Evolutionary conservation across 768 basidiomycete species (phyloP).

Genomic region (Suillus tomentosus): DNA sequence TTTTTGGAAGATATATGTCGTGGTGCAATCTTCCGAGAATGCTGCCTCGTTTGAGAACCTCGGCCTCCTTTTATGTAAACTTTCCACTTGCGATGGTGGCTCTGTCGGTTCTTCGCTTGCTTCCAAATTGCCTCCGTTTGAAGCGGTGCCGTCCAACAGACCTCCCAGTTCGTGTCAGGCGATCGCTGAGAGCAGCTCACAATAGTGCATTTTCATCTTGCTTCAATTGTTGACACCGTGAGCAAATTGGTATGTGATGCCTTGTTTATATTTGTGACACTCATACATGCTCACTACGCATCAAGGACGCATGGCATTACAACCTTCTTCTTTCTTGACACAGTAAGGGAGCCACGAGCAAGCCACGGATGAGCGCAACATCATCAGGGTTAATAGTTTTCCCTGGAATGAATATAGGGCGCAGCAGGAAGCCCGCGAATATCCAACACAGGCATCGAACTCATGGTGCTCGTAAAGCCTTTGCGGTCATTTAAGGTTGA

Average conservation of each 20-base stretch:
- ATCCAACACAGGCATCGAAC: constrained; percentile 1
- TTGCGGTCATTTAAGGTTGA: not conserved
- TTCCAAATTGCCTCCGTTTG: not conserved
- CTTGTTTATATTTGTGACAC: not conserved
- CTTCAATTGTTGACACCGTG: not conserved
- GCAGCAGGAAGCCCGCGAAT: constrained; percentile 1
- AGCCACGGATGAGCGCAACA: not conserved
- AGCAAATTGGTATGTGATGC: not conserved
- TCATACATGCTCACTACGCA: not conserved
- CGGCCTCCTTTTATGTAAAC: constrained; percentile 1
- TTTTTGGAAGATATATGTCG: not conserved
- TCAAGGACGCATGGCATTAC: constrained; percentile 6
- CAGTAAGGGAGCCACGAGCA: not conserved
- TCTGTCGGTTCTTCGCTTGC: not conserved
- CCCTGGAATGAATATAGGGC: not conserved
- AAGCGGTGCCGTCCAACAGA: not conserved
- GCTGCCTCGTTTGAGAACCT: not conserved
- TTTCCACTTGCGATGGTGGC: not conserved
- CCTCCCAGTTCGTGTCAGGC: not conserved
- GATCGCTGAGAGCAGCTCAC: not conserved
- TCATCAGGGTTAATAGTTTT: not conserved
- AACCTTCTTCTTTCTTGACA: not conserved
- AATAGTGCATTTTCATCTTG: not conserved
- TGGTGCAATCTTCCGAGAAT: not conserved
- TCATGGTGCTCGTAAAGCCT: not conserved